Percentiles rank a stretch among this genome's conserved stretches.
phyloP scores from a whole-genome alignment of 768 basidiomycete genomes.

The Auricularia sp. region DNA sequence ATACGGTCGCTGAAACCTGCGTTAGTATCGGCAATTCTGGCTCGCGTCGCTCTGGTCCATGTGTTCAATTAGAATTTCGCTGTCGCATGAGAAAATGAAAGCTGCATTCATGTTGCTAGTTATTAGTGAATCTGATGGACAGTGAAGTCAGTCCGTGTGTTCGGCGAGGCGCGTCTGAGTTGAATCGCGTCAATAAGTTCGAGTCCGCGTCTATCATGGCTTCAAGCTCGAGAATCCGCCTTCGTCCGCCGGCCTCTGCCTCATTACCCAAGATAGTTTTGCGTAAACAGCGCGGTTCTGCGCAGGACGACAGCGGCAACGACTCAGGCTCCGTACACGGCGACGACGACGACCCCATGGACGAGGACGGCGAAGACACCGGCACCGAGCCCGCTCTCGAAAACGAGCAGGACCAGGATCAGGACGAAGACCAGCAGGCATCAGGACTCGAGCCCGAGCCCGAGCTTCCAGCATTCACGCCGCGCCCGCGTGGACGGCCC shows the following conservation, averaged over 20 bases:
- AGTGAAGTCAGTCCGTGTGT: not conserved
- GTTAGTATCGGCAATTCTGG: not conserved
- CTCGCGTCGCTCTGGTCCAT: not conserved
- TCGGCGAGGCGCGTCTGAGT: not conserved
- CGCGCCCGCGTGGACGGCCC: conserved; percentile 28
- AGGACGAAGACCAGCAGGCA: conserved; percentile 12
- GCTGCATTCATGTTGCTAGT: not conserved
- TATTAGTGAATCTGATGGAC: not conserved
- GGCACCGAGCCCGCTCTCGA: conserved; percentile 1
- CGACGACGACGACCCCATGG: not conserved
- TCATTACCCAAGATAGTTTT: not conserved
- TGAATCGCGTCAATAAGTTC: not conserved
- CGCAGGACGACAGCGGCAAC: not conserved
- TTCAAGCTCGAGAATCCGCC: not conserved
- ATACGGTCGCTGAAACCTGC: not conserved
- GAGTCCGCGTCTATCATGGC: not conserved
- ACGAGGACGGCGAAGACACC: conserved; percentile 10
- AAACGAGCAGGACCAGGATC: conserved; percentile 8
- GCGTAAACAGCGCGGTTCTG: not conserved
- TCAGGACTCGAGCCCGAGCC: conserved; percentile 19
- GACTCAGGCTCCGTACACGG: not conserved
- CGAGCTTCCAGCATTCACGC: conserved; percentile 6
- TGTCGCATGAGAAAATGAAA: not conserved
- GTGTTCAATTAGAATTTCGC: not conserved
- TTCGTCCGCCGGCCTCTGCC: not conserved